Evolutionary conservation across 2,329 filamentous ascomycete genomes (phyloP), one percentile per base, ranked within the genome.

Genomic region (Botryotinia globosa): DNA sequence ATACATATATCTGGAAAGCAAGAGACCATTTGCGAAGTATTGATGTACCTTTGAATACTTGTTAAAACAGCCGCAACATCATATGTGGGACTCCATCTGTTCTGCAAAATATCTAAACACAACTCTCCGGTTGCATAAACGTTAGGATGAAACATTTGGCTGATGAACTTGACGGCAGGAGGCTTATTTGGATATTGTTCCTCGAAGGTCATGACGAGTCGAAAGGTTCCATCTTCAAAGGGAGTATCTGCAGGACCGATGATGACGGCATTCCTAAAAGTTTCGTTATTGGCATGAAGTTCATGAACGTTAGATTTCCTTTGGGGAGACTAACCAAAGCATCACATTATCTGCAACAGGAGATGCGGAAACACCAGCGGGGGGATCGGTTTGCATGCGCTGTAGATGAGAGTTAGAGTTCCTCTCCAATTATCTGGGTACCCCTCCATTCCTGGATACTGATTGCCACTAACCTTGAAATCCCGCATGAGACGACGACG

Each of bases 371-470:
- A 99, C 95, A 73, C 96, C 96, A 69, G 95, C 95, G 16, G 96
- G 96, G 82, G 96, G 96, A 81, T 99, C 96, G 63, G 95, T 98
- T 85, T 99, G 96, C 95, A 99, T 99, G 83, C 96, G 94, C 94
- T 97, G 81, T 56, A 20, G 71, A 42, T 44, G 32, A 51, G 10
- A 25, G 63, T 73, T 79, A 73, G 79, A 76, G 73, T 71, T 69
- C 71, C 74, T 42, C 42, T 39, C 25, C 20, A 29, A 59, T 71
- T 4, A 71, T 65, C 45, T 51, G 32, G n/a, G n/a, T 71, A 45
- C 69, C 58, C 69, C 69, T 71, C 69, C 45, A 65, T 69, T 48
- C 25, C 51, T 42, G 14, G 22, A n/a, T 32, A 34, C 45, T 32
- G 34, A 39, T 76, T 72, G 78, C 77, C 77, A 81, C 88, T 74